Evolutionary conservation across 1,284 basidiomycete genomes (phyloP).

Genomic region (Cryptococcus sp.): DNA sequence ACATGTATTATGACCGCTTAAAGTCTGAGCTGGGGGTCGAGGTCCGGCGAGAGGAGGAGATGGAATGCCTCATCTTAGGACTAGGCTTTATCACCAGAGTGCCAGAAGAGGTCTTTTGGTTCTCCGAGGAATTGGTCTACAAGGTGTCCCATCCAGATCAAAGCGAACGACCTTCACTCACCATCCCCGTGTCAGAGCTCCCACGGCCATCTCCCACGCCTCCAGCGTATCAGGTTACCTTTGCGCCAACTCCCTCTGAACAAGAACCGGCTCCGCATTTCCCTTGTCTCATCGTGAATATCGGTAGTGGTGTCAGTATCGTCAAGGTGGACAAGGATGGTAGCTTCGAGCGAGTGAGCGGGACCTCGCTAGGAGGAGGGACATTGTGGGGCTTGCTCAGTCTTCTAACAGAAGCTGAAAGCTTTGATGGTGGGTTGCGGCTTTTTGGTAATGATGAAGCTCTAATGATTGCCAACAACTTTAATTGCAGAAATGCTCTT

Average conservation of each 20-base stretch:
- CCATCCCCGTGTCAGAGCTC: constrained; percentile 55
- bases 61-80: constrained; percentile 97
- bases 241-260: constrained; percentile 61
- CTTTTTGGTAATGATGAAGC: neutral
- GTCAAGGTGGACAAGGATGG: constrained; percentile 97
- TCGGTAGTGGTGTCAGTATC: constrained; percentile 95
- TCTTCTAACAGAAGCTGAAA: constrained; percentile 89
- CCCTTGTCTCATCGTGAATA: constrained; percentile 96
- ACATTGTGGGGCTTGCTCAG: constrained; percentile 98
- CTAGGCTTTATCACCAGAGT: constrained; percentile 94
- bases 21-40: constrained; percentile 75
- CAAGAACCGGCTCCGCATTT: constrained; percentile 71
- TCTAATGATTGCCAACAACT: constrained; percentile 1
- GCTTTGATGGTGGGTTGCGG: constrained; percentile 79
- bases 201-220: constrained; percentile 91
- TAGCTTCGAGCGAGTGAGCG: constrained; percentile 92
- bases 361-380: constrained; percentile 96
- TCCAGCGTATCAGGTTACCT: constrained; percentile 84
- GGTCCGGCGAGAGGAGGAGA: constrained; percentile 91
- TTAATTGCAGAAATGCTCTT: constrained; percentile 82
- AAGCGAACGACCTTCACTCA: constrained; percentile 14
- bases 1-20: constrained; percentile 88
- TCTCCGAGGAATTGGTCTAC: constrained; percentile 94
- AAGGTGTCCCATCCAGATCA: constrained; percentile 67
- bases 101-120: constrained; percentile 97